These are phyloP conservation scores for Tylopilus plumbeoviolaceoides DNA, from an alignment of 768 basidiomycete genomes.

Conservation along the genomic window DNA sequence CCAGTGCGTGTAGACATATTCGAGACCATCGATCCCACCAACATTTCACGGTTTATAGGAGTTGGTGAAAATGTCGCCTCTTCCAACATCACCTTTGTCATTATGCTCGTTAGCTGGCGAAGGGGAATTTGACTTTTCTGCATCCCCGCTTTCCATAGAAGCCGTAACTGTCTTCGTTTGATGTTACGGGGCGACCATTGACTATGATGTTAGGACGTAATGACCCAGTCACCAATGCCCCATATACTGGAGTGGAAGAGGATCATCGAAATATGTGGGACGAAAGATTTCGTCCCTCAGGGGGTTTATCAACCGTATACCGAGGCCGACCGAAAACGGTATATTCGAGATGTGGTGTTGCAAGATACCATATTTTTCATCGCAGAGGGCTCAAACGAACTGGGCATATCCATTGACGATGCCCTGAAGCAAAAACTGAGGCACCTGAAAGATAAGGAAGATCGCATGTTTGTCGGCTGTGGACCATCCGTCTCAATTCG, in stretches of 20 bases:
- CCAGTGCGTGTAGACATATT: slow-evolving; percentile 9
- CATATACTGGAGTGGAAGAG: slow-evolving; percentile 29
- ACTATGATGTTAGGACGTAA: slow-evolving; percentile 19
- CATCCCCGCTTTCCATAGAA: background rate
- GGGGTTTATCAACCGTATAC: slow-evolving; percentile 73
- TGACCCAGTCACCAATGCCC: slow-evolving; percentile 17
- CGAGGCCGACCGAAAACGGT: slow-evolving; percentile 69
- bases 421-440: slow-evolving; percentile 58
- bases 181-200: background rate
- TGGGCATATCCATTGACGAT: slow-evolving; percentile 61
- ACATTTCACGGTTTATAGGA: slow-evolving; percentile 11
- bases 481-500: slow-evolving; percentile 81
- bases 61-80: slow-evolving; percentile 3
- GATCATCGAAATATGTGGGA: slow-evolving; percentile 18
- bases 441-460: slow-evolving; percentile 53
- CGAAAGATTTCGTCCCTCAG: slow-evolving; percentile 62
- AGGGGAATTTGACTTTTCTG: background rate
- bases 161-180: slow-evolving; percentile 9
- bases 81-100: slow-evolving; percentile 12
- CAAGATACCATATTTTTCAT: slow-evolving; percentile 63
- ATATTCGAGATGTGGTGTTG: slow-evolving; percentile 66
- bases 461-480: slow-evolving; percentile 64
- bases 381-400: slow-evolving; percentile 48
- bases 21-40: background rate
- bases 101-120: slow-evolving; percentile 3